Evolutionary conservation across 441 rosid species (phyloP), one percentile per base, ranked within the genome.

Genomic region (Manihot esculenta): DNA sequence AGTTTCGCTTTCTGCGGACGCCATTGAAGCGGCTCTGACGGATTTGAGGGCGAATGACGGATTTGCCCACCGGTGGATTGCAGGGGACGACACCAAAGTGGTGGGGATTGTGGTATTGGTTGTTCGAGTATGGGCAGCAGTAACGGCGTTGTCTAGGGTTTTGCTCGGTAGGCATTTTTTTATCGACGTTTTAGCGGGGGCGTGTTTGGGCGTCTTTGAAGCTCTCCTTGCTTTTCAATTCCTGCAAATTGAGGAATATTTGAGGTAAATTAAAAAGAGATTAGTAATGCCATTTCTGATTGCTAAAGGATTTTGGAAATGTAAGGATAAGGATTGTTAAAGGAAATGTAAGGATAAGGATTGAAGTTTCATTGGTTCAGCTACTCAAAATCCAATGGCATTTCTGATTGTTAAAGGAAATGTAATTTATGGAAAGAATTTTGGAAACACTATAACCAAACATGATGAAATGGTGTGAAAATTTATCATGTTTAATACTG

Each of bases 131-230:
- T 94, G 99, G 97, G 97, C 97, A 11, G 55, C 62, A 57, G 62
- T 77, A 33, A 89, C 97, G 10, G 87, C 94, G 9, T 21, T 75
- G 23, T 94, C 99, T n/a, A 85, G 96, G 84, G 87, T 90, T 82
- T 79, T 92, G 27, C 87, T 92, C 0, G 99, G 97, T 55, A 81
- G 97, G 72, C 97, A 92, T 82, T 90, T 82, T 44, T 79, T 85
- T 55, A 54, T 81, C 3, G 97, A 94, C 63, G 94, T 94, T 7
- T 72, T 86, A 72, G 87, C 86, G 8, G 97, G 99, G 61, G 84
- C 88, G 50, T 80, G 75, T 69, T 71, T 90, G 62, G 97, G 97
- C 26, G 76, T 87, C 49, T 56, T 86, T 18, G 97, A 94, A 80
- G 99, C 91, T 56, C 70, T 85, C 33, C 77, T 88, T 57, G 85